A percentile compares a stretch with the other conserved stretches of the same genome.
phyloP scores from a whole-genome alignment of 192 early-diverging fungal species.

The Mortierella alpina region DNA sequence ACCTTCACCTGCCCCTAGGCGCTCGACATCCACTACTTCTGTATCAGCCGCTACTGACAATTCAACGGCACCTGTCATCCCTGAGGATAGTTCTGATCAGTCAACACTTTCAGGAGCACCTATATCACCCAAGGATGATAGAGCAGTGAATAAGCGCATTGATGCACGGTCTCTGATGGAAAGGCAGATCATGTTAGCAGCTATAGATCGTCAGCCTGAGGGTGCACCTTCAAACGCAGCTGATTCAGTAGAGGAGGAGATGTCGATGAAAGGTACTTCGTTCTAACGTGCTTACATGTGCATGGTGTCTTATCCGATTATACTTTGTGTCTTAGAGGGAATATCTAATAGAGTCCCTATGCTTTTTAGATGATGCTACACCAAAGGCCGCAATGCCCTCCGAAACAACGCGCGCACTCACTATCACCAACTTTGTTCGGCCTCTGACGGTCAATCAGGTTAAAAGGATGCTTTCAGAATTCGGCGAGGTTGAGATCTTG shows the following conservation, averaged over 20 bases:
- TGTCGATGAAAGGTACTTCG: not conserved
- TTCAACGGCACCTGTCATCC: not conserved
- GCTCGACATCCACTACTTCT: constrained; percentile 1
- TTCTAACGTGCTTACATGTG: not conserved
- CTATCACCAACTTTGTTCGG: constrained; percentile 69
- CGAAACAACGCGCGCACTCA: constrained; percentile 43
- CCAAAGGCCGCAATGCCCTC: not conserved
- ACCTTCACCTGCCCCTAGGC: constrained; percentile 32
- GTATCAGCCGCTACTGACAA: not conserved
- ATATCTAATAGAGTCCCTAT: not conserved
- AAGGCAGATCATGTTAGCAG: constrained; percentile 32
- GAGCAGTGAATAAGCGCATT: constrained; percentile 6
- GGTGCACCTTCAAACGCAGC: not conserved
- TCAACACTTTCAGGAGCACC: constrained; percentile 10
- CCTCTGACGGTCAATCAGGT: constrained; percentile 61
- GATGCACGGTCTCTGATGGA: constrained; percentile 45
- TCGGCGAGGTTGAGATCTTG: constrained; percentile 62
- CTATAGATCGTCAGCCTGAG: constrained; percentile 26
- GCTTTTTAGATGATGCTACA: not conserved
- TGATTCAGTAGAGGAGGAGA: not conserved
- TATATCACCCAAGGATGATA: constrained; percentile 20
- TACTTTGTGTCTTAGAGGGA: not conserved
- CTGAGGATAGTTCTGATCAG: not conserved
- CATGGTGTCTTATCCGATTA: not conserved
- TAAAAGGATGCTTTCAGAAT: constrained; percentile 57